Evolutionary conservation across 2,329 filamentous ascomycete genomes (phyloP), one percentile per base, ranked within the genome.

Genomic region (Cyphellophora attinorum): DNA sequence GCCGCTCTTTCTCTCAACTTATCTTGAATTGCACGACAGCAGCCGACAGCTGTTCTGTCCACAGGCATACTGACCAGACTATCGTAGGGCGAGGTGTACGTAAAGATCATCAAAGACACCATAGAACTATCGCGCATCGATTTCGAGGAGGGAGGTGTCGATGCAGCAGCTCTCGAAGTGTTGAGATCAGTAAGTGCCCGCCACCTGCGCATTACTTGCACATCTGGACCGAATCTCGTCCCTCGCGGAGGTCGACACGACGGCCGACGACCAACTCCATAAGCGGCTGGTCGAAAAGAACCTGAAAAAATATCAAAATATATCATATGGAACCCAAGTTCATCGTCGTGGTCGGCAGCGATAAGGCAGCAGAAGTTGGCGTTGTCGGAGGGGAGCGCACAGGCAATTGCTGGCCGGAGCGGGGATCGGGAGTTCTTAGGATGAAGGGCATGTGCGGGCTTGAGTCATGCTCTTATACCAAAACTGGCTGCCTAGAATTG

Each of bases 111-210:
- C 61, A 81, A 89, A 51, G 81, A 83, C 65, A 88, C 98, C 55
- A 84, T 95, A 61, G 81, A 89, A 51, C 79, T 80, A 48, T 95
- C 89, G 54, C 76, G 84, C 54, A 83, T 89, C 54, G 91, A 96
- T 62, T 96, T 98, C 58, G 91, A 98, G 60, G 91, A 98, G 64
- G 85, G 81, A 50, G 91, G 91, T 51, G 81, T 96, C 46, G 85
- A 93, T 51, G 81, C 89, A 58, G 69, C 75, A 50, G 89, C 89
- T 33, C 67, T 98, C 52, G 77, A 89, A 48, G 85, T 94, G 59
- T 68, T 98, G 69, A 80, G 79, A 61, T 73, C 80, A 76, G 89
- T 96, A 69, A 73, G 83, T 67, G 38, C 34, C 27, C 19, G n/a
- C n/a, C 21, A 8, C 21, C n/a, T 25, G n/a, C n/a, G n/a, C n/a